phyloP scores from a whole-genome alignment of 306 rosid species.

The Prunus mongolica region DNA sequence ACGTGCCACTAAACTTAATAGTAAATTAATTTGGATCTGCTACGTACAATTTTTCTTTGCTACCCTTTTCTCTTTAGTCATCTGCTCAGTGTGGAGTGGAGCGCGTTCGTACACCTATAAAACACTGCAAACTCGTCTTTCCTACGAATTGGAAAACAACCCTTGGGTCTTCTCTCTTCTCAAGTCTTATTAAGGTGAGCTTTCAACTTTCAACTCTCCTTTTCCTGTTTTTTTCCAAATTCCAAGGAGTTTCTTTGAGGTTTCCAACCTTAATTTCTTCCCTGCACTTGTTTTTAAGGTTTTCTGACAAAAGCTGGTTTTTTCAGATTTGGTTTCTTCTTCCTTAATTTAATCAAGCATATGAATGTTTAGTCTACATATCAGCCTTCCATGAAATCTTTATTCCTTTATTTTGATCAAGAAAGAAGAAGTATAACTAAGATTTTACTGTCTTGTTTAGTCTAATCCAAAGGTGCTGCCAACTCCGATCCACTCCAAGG shows the following conservation, averaged over 20 bases:
- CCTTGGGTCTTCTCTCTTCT: neutral
- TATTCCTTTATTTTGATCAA: neutral
- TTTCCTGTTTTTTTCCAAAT: neutral
- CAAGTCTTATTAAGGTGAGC: constrained; percentile 12
- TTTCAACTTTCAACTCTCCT: neutral
- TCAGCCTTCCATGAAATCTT: neutral
- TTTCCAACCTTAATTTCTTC: neutral
- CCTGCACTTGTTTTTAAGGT: neutral
- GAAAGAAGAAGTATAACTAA: neutral
- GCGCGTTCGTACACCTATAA: constrained; percentile 30
- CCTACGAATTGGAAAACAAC: constrained; percentile 5
- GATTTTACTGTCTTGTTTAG: neutral
- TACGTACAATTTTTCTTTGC: constrained; percentile 4
- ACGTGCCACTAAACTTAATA: constrained; percentile 10
- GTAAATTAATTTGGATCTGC: neutral
- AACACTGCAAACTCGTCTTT: neutral
- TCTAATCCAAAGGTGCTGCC: neutral
- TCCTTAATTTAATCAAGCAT: neutral
- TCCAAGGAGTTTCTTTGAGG: neutral
- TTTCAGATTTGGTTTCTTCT: neutral
- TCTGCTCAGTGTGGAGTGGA: neutral
- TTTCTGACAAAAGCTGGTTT: neutral
- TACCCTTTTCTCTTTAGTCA: neutral
- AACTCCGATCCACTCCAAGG: neutral
- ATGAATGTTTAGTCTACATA: neutral